Evolutionary conservation across 148 eudicot species (phyloP).

Genomic region (Hydrangea macrophylla): DNA sequence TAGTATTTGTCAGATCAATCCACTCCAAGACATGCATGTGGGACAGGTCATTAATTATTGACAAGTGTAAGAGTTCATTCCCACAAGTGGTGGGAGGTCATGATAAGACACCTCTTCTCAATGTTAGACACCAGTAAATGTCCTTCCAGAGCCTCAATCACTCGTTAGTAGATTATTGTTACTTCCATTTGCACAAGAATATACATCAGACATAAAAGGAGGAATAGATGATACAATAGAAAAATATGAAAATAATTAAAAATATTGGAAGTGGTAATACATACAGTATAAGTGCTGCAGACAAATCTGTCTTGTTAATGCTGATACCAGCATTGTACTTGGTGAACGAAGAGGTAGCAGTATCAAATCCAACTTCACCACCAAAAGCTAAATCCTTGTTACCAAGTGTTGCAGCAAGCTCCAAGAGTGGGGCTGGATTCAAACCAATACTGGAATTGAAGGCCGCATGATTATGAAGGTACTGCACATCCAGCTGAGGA

Average conservation of each 20-base stretch:
- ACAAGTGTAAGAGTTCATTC: background rate
- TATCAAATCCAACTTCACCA: slow-evolving; percentile 85
- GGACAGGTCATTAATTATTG: background rate
- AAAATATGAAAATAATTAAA: background rate
- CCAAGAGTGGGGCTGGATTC: slow-evolving; percentile 75
- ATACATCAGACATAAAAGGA: background rate
- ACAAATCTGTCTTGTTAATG: slow-evolving; percentile 66
- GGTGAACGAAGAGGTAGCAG: slow-evolving; percentile 79
- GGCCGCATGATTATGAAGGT: slow-evolving; percentile 64
- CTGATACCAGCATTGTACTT: slow-evolving; percentile 78
- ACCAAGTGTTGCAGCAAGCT: slow-evolving; percentile 72
- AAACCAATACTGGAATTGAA: slow-evolving; percentile 73
- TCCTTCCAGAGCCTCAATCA: background rate
- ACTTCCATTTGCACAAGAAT: background rate
- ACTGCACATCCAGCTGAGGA: slow-evolving; percentile 79
- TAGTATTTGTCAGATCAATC: background rate
- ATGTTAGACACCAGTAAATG: background rate
- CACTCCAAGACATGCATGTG: background rate
- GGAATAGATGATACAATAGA: background rate
- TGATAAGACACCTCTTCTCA: background rate
- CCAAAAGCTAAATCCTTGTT: slow-evolving; percentile 63
- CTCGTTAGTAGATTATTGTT: background rate
- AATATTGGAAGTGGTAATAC: slow-evolving; percentile 22
- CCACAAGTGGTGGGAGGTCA: background rate
- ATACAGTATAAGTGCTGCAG: slow-evolving; percentile 76